Percentiles rank a stretch among this genome's conserved stretches.
Conservation (phyloP, 768 basidiomycete genomes). For the Leccinum aurantiacum region DNA sequence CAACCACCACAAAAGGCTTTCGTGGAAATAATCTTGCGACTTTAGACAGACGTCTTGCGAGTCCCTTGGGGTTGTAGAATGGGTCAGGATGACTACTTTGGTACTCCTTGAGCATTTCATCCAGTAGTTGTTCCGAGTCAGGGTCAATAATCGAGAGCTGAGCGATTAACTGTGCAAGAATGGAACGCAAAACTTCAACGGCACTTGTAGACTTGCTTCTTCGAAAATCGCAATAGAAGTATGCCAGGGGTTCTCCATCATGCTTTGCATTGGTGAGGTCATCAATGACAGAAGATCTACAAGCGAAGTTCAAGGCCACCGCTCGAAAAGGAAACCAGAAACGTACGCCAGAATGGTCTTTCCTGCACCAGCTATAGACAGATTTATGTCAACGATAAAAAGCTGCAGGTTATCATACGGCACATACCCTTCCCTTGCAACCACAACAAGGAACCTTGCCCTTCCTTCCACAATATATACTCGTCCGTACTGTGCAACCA, state of each 20-base stretch:
- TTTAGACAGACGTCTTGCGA: too few relatives aligned
- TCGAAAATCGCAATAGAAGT: constrained; percentile 28
- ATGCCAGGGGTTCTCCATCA: background rate
- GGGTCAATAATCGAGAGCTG: background rate
- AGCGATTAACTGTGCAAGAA: constrained; percentile 17
- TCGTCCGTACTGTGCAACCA: too few relatives aligned
- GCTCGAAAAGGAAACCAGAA: too few relatives aligned
- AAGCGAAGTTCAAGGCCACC: background rate
- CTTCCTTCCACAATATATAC: too few relatives aligned
- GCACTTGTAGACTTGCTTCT: constrained; percentile 8
- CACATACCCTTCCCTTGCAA: too few relatives aligned
- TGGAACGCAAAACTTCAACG: constrained; percentile 18
- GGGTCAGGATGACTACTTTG: background rate
- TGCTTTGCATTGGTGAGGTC: background rate
- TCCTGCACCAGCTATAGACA: too few relatives aligned
- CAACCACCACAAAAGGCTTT: too few relatives aligned
- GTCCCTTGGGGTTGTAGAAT: too few relatives aligned
- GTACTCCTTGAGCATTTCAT: constrained; percentile 7
- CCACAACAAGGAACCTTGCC: constrained; percentile 9
- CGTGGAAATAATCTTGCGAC: too few relatives aligned
- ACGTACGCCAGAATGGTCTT: too few relatives aligned
- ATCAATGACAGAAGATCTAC: background rate
- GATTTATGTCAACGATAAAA: too few relatives aligned
- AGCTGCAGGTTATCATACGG: too few relatives aligned
- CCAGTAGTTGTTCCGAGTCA: background rate